Evolutionary conservation across 2,329 filamentous ascomycete species (phyloP).

Genomic region (Aspergillus spinulosporus): DNA sequence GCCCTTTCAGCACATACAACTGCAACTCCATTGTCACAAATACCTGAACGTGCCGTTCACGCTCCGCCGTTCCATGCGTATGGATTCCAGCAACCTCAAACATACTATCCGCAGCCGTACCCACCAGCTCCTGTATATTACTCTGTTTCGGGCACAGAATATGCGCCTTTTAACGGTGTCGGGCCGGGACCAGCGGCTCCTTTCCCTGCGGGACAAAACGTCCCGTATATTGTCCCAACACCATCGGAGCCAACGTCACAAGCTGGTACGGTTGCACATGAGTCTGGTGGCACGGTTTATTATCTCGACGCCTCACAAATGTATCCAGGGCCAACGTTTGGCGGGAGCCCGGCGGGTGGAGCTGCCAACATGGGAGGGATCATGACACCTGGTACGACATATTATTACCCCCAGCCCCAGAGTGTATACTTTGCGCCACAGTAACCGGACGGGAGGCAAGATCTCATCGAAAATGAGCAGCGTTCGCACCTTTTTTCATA

Average conservation of each 20-base stretch:
- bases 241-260: slow-evolving; percentile 47
- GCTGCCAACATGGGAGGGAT: slow-evolving; percentile 74
- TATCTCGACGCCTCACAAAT: slow-evolving; percentile 84
- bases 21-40: slow-evolving; percentile 83
- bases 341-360: slow-evolving; percentile 52
- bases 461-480: slow-evolving; percentile 1
- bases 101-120: slow-evolving; percentile 61
- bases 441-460: slow-evolving; percentile 9
- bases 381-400: slow-evolving; percentile 63
- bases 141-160: slow-evolving; percentile 49
- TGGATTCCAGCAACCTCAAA: slow-evolving; percentile 57
- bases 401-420: slow-evolving; percentile 60
- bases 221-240: slow-evolving; percentile 37
- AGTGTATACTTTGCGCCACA: slow-evolving; percentile 60
- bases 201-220: slow-evolving; percentile 58
- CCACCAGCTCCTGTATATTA: slow-evolving; percentile 69
- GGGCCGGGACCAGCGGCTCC: slow-evolving; percentile 52
- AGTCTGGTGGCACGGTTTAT: slow-evolving; percentile 94
- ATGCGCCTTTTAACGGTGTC: slow-evolving; percentile 44
- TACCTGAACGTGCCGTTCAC: slow-evolving; percentile 88
- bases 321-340: slow-evolving; percentile 50
- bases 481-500: slow-evolving; percentile 7
- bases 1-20: slow-evolving; percentile 59
- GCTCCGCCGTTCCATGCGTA: slow-evolving; percentile 85
- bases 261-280: slow-evolving; percentile 69